Percentiles rank a stretch among this genome's conserved stretches.
Conservation (phyloP, 139 green algal genomes). For the Volvox africanus region DNA sequence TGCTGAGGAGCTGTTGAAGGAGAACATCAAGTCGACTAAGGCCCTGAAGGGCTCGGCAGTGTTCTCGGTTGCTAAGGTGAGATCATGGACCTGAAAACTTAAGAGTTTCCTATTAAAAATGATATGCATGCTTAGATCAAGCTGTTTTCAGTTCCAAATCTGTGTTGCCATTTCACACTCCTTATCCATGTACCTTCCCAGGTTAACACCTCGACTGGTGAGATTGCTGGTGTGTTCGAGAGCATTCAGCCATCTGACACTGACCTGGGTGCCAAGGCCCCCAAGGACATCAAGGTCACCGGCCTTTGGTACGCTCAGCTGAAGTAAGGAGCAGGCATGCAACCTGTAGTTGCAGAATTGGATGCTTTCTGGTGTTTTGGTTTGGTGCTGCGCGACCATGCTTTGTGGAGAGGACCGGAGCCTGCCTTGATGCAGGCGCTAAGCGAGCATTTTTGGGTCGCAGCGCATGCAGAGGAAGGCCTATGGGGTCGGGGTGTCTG, state of each 20-base stretch:
- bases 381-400: neutral
- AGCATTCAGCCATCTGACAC: slow-evolving; percentile 99
- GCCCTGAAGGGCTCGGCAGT: slow-evolving; percentile 88
- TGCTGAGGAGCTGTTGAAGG: slow-evolving; percentile 91
- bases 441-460: neutral
- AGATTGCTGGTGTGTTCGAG: slow-evolving; percentile 99
- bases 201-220: slow-evolving; percentile 86
- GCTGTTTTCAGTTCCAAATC: no score
- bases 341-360: neutral
- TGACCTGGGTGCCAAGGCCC: slow-evolving; percentile 97
- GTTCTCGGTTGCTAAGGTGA: slow-evolving; percentile 94
- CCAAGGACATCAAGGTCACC: slow-evolving; percentile 99
- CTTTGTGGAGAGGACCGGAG: neutral
- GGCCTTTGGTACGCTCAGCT: slow-evolving; percentile 87
- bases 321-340: slow-evolving; percentile 24
- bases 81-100: no score
- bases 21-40: slow-evolving; percentile 95
- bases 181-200: neutral
- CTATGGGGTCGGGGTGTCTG: no score
- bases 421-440: neutral
- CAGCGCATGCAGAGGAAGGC: no score
- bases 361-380: neutral
- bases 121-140: no score
- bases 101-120: no score
- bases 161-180: neutral